Conservation (phyloP, 768 basidiomycete species). For the Cystofilobasidium capitatum region DNA sequence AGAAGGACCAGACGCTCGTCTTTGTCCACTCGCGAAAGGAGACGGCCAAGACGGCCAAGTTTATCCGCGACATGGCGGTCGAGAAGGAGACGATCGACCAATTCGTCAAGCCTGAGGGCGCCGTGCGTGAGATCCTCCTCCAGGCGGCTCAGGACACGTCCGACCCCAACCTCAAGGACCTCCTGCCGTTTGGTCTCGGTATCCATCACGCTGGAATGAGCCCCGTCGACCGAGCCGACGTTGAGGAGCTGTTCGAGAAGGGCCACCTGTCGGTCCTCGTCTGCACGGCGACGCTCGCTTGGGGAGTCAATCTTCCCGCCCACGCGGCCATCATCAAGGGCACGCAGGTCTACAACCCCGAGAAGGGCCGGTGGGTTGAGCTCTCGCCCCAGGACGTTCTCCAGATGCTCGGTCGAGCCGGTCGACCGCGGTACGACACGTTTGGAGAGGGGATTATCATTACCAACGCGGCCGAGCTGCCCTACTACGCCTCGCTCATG, state of each 20-base stretch:
- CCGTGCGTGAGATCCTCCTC: constrained; percentile 77
- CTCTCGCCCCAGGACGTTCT: constrained; percentile 89
- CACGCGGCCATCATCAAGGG: constrained; percentile 99
- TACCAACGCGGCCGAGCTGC: constrained; percentile 91
- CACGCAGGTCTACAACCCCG: constrained; percentile 98
- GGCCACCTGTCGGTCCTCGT: constrained; percentile 88
- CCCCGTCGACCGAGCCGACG: constrained; percentile 75
- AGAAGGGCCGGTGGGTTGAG: constrained; percentile 96
- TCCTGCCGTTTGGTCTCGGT: constrained; percentile 91
- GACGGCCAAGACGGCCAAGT: constrained; percentile 91
- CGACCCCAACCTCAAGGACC: constrained; percentile 72
- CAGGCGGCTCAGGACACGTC: constrained; percentile 73
- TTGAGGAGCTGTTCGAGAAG: constrained; percentile 89
- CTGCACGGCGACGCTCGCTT: constrained; percentile 94
- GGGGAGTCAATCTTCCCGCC: constrained; percentile 98
- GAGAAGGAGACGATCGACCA: constrained; percentile 94
- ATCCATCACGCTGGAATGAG: constrained; percentile 98
- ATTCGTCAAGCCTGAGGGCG: constrained; percentile 88
- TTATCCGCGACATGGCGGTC: constrained; percentile 85
- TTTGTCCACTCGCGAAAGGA: constrained; percentile 99
- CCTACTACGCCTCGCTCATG: constrained; percentile 88
- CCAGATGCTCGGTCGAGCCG: constrained; percentile 97
- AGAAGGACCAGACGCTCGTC: constrained; percentile 74
- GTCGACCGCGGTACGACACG: constrained; percentile 93
- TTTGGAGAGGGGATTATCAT: constrained; percentile 97